phyloP scores from a whole-genome alignment of 441 rosid species.

The Flueggea neowawraea region DNA sequence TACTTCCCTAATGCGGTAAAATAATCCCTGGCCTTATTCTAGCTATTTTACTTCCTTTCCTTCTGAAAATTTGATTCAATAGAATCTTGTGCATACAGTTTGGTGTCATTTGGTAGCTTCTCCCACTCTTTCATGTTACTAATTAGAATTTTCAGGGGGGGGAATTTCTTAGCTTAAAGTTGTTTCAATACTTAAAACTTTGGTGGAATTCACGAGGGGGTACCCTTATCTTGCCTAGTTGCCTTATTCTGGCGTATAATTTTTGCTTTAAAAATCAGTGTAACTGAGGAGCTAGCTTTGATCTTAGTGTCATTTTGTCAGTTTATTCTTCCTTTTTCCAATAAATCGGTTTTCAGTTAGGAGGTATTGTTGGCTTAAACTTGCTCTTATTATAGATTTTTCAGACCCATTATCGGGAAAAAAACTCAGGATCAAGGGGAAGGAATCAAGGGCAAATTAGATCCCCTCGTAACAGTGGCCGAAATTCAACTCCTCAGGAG shows the following conservation, averaged over 20 bases:
- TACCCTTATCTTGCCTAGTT: too few relatives aligned
- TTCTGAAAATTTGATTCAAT: not conserved
- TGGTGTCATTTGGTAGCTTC: too few relatives aligned
- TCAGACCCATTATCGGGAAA: slow-evolving; percentile 80
- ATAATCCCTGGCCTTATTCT: not conserved
- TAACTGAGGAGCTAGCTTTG: too few relatives aligned
- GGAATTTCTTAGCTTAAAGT: too few relatives aligned
- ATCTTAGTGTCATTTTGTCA: not conserved
- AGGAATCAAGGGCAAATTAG: slow-evolving; percentile 44
- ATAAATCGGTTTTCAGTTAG: slow-evolving; percentile 7
- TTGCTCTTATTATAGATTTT: slow-evolving; percentile 22
- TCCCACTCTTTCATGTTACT: too few relatives aligned
- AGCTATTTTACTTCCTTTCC: not conserved
- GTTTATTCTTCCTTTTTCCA: not conserved
- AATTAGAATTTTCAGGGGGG: too few relatives aligned
- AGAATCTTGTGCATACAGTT: not conserved
- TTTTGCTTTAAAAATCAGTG: too few relatives aligned
- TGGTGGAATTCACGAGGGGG: too few relatives aligned
- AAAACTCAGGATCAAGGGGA: slow-evolving; percentile 39
- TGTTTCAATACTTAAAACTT: too few relatives aligned
- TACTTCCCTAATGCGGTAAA: slow-evolving; percentile 80
- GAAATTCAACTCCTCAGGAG: slow-evolving; percentile 31
- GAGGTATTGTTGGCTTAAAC: slow-evolving; percentile 12
- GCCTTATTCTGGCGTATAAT: too few relatives aligned
- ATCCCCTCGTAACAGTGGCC: slow-evolving; percentile 60